A percentile compares a stretch with the other conserved stretches of the same genome.
phyloP scores from a whole-genome alignment of 2,329 filamentous ascomycete genomes.

The Blastomyces gilchristii region DNA sequence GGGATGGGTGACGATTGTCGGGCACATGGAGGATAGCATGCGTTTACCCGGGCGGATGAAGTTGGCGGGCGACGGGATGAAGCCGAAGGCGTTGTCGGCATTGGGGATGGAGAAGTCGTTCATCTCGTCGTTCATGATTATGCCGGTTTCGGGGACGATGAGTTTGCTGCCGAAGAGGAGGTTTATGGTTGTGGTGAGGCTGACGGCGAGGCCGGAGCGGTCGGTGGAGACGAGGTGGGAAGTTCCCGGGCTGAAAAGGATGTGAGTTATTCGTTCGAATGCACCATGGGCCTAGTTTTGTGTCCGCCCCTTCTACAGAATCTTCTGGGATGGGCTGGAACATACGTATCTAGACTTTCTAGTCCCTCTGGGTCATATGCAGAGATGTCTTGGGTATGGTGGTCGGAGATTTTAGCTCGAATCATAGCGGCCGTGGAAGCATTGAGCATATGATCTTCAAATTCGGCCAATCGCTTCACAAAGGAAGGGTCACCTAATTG shows the following conservation, averaged over 20 bases:
- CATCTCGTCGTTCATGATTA: constrained; percentile 62
- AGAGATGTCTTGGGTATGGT: constrained; percentile 57
- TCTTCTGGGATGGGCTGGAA: background rate
- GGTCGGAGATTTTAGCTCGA: constrained; percentile 59
- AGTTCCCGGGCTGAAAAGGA: constrained; percentile 37
- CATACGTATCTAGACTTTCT: constrained; percentile 53
- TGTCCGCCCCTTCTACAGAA: background rate
- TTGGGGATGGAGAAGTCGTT: constrained; percentile 79
- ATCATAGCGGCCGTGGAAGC: constrained; percentile 49
- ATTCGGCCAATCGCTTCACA: constrained; percentile 50
- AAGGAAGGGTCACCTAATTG: constrained; percentile 74
- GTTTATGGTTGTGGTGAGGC: constrained; percentile 80
- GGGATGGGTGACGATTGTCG: constrained; percentile 61
- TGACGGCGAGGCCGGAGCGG: constrained; percentile 60
- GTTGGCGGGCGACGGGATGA: constrained; percentile 67
- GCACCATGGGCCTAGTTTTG: background rate
- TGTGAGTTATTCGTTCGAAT: background rate
- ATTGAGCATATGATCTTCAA: constrained; percentile 60
- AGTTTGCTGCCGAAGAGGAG: constrained; percentile 70
- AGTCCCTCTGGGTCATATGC: constrained; percentile 62
- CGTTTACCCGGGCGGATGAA: constrained; percentile 73
- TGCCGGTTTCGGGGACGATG: constrained; percentile 69
- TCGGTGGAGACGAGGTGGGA: constrained; percentile 56
- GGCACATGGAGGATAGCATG: constrained; percentile 71
- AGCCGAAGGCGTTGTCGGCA: constrained; percentile 70